These are phyloP conservation scores for Neofusicoccum sp. DNA, from an alignment of 2,329 filamentous ascomycete species.

Conservation along the genomic window DNA sequence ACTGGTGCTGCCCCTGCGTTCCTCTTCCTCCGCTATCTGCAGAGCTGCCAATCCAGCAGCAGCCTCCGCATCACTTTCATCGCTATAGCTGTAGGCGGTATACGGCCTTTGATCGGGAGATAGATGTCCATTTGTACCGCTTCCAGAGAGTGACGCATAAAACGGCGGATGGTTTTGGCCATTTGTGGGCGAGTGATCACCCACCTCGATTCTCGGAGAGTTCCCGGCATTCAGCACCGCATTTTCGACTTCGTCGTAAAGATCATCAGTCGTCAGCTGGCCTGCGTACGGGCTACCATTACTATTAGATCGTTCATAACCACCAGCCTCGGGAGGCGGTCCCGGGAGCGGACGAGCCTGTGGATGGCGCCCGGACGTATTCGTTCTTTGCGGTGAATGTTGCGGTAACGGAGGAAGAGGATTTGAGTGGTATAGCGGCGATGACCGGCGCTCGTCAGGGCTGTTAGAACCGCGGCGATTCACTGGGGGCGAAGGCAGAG, in stretches of 20 bases:
- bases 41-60: slow-evolving; percentile 81
- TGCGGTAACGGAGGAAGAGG: slow-evolving; percentile 45
- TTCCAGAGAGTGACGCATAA: slow-evolving; percentile 21
- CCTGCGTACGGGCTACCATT: slow-evolving; percentile 38
- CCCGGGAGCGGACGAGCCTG: slow-evolving; percentile 59
- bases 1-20: slow-evolving; percentile 62
- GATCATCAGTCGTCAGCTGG: slow-evolving; percentile 50
- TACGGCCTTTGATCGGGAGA: slow-evolving; percentile 35
- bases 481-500: slow-evolving; percentile 11
- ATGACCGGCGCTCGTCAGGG: neutral
- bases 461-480: neutral
- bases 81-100: slow-evolving; percentile 41
- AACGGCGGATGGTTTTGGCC: slow-evolving; percentile 7
- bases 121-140: slow-evolving; percentile 50
- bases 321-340: slow-evolving; percentile 50
- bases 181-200: slow-evolving; percentile 18
- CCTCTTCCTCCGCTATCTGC: slow-evolving; percentile 76
- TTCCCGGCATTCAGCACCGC: slow-evolving; percentile 43
- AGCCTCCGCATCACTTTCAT: slow-evolving; percentile 86
- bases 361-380: slow-evolving; percentile 56
- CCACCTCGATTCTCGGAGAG: slow-evolving; percentile 19
- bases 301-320: slow-evolving; percentile 11
- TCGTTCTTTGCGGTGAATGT: slow-evolving; percentile 50
- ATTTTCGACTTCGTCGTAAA: slow-evolving; percentile 58
- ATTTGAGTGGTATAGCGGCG: slow-evolving; percentile 23